Percentiles rank a stretch among this genome's conserved stretches.
Conservation (phyloP, 1,139 yeast species). For the Tardiomyces digboiensis region DNA sequence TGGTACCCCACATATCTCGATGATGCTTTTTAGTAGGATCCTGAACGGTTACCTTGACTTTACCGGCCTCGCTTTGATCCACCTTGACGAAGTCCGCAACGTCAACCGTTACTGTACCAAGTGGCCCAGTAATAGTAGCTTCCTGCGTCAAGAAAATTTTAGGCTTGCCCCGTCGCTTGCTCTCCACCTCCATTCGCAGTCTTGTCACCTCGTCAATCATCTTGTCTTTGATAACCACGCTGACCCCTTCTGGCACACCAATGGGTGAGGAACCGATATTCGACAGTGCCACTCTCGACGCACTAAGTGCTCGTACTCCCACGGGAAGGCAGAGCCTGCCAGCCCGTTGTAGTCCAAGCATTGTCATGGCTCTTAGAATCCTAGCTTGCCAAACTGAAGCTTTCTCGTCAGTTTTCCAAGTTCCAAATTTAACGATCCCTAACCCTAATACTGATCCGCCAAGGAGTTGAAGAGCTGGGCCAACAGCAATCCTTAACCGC, state of each 20-base stretch:
- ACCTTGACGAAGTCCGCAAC: slow-evolving; percentile 66
- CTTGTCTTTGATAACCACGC: slow-evolving; percentile 27
- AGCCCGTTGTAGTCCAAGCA: background rate
- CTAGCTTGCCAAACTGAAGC: too few species aligned
- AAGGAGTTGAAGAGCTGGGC: too few species aligned
- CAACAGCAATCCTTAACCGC: too few species aligned
- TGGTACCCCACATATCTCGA: slow-evolving; percentile 93
- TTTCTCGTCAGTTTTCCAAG: too few species aligned
- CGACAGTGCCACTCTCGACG: slow-evolving; percentile 21
- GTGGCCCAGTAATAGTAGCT: slow-evolving; percentile 72
- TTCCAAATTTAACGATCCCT: background rate
- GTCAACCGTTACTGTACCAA: slow-evolving; percentile 53
- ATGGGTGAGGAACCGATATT: slow-evolving; percentile 58
- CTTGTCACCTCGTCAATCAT: slow-evolving; percentile 41
- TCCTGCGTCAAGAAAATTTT: slow-evolving; percentile 49
- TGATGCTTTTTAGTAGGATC: slow-evolving; percentile 57
- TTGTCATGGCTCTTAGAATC: too few species aligned
- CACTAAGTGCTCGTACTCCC: background rate
- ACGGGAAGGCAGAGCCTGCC: background rate
- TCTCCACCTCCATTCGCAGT: slow-evolving; percentile 19
- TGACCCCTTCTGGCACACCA: slow-evolving; percentile 43
- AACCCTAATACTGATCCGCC: background rate
- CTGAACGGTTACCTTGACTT: slow-evolving; percentile 45
- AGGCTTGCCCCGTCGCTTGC: slow-evolving; percentile 50
- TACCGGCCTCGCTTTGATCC: slow-evolving; percentile 20